Base-by-base conservation (phyloP, 176 grass and related monocot species). In the Hordeum marinum region DNA sequence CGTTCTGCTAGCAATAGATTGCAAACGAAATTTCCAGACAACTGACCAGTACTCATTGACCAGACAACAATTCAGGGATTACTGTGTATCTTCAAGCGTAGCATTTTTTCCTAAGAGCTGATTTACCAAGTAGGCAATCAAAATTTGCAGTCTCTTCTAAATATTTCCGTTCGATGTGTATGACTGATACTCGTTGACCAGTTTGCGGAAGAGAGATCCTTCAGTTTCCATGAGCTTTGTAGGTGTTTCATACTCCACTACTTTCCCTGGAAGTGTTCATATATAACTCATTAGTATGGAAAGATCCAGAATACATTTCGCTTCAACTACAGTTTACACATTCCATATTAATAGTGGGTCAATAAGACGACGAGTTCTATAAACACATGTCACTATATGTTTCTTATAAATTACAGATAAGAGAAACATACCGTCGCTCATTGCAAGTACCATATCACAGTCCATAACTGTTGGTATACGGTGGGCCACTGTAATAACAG, bases 391-490 rank as follows among this genome's bases (percentile, higher is more conserved):
- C 45, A 48, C 45, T 37, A 11, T 37, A 11, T 48, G 45, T 21
- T 37, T 39, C 35, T 39, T n/a, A 69, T n/a, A 61, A 67, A 26
- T 75, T 84, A 13, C 13, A 4, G 25, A 26, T 32, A 75, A 81
- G 27, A 81, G 59, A 66, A 52, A 77, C 91, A 80, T 74, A 95
- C 93, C 93, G 7, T 95, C 95, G 8, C 93, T 90, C 68, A 95
- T 88, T 43, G 89, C 83, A 74, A 98, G 93, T 52, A 98, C 87
- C 91, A 90, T 95, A 25, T 75, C 77, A 68, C 89, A 95, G 84
- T 98, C 89, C 89, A 98, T 98, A 21, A 98, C 91, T 6, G 96
- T 98, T 4, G 93, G 95, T 80, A 98, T 92, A 32, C 91, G 87
- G 57, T 98, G 95, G 6, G 95, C 93, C 2, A 98, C 93, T 1